Evolutionary conservation across 345 rosid species (phyloP).

Genomic region (Durio zibethinus): DNA sequence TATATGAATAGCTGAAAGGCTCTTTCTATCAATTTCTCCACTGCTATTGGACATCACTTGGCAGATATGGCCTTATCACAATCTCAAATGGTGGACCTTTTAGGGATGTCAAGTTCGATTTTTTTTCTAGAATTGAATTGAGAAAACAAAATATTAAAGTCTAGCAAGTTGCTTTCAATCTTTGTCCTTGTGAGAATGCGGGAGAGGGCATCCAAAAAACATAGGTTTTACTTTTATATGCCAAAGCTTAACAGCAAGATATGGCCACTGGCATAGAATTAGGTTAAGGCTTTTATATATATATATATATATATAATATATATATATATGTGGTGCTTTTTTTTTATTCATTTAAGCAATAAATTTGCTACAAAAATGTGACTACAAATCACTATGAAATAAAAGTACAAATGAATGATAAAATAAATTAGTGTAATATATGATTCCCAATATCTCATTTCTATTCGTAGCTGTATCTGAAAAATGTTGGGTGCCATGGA

Average conservation of each 20-base stretch:
- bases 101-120: background rate
- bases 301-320: no score
- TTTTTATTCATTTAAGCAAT: no score
- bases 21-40: background rate
- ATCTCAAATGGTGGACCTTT: background rate
- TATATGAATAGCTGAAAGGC: background rate
- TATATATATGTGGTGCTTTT: no score
- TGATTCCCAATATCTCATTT: no score
- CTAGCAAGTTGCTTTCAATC: slow-evolving; percentile 7
- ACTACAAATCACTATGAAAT: no score
- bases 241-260: background rate
- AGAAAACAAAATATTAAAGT: background rate
- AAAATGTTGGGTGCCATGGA: no score
- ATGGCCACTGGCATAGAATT: background rate
- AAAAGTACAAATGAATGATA: no score
- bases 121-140: background rate
- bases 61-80: background rate
- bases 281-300: no score
- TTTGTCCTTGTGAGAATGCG: background rate
- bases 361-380: no score
- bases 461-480: no score
- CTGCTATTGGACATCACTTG: background rate
- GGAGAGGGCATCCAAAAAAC: slow-evolving; percentile 3
- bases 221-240: background rate
- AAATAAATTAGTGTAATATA: no score